These are phyloP conservation scores for Puccinia polysora DNA, from an alignment of 1,284 basidiomycete species.

Conservation along the genomic window DNA sequence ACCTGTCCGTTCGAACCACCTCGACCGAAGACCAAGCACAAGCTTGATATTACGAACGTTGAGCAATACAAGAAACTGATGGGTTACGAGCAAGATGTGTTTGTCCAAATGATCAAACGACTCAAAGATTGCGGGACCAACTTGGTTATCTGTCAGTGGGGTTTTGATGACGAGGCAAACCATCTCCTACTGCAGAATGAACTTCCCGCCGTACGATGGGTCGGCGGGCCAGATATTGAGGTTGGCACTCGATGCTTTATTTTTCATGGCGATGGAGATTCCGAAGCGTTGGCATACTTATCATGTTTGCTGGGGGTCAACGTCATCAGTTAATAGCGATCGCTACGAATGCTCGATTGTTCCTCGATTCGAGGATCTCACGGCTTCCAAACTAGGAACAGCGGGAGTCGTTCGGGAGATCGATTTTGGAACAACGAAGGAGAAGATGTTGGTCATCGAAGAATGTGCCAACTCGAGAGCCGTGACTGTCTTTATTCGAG, in stretches of 20 bases:
- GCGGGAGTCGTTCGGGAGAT: constrained; percentile 91
- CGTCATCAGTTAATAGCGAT: constrained; percentile 79
- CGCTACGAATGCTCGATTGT: constrained; percentile 98
- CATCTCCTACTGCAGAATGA: constrained; percentile 96
- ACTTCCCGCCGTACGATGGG: constrained; percentile 96
- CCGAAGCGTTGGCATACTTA: background rate
- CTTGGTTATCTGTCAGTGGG: constrained; percentile 98
- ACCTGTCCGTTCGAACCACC: constrained; percentile 99
- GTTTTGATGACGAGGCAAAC: constrained; percentile 99
- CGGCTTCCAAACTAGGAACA: constrained; percentile 80
- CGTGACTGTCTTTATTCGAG: constrained; percentile 93
- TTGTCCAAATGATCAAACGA: constrained; percentile 90
- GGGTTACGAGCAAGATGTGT: constrained; percentile 93
- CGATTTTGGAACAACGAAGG: constrained; percentile 91
- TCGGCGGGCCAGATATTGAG: constrained; percentile 98
- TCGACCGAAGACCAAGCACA: constrained; percentile 98
- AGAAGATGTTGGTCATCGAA: constrained; percentile 99
- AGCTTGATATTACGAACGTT: constrained; percentile 94
- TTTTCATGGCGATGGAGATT: too few species aligned
- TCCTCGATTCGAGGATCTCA: constrained; percentile 92
- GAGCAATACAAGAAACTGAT: constrained; percentile 95
- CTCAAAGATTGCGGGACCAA: constrained; percentile 99
- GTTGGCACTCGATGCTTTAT: constrained; percentile 58
- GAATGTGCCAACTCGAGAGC: constrained; percentile 95
- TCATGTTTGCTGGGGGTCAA: background rate